phyloP scores from a whole-genome alignment of 2,329 filamentous ascomycete genomes.

The Calonectria pseudoreteaudii region DNA sequence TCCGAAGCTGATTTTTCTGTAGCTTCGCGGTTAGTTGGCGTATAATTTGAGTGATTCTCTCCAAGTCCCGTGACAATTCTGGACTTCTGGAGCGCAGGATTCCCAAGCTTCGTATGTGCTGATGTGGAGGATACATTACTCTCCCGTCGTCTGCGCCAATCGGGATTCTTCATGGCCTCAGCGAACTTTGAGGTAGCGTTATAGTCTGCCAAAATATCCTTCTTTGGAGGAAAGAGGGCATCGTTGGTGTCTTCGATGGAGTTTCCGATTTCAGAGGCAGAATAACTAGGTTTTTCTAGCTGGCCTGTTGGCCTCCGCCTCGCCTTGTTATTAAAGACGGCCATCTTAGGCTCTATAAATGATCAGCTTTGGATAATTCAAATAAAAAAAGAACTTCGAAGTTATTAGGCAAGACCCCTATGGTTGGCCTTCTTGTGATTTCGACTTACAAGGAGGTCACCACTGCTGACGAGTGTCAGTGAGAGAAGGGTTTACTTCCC shows the following conservation, averaged over 20 bases:
- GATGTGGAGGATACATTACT: constrained; percentile 21
- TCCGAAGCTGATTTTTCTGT: not conserved
- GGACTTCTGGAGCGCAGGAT: not conserved
- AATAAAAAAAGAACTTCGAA: not conserved
- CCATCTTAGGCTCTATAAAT: constrained; percentile 19
- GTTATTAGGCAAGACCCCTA: no score
- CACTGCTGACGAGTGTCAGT: not conserved
- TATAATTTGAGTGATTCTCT: not conserved
- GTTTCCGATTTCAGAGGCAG: constrained; percentile 18
- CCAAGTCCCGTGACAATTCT: not conserved
- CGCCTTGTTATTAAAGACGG: constrained; percentile 10
- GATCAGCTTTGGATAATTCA: not conserved
- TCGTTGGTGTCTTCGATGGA: constrained; percentile 28
- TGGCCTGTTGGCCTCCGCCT: constrained; percentile 16
- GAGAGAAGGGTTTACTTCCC: not conserved
- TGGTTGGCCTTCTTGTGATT: not conserved
- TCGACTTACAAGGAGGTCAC: not conserved
- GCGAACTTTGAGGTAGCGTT: constrained; percentile 36
- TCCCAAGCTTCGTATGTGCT: constrained; percentile 8
- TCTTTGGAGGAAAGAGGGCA: constrained; percentile 5
- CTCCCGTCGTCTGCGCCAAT: constrained; percentile 48
- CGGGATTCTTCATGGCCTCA: constrained; percentile 50
- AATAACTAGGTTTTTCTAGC: constrained; percentile 12
- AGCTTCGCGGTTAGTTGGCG: not conserved
- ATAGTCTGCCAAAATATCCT: constrained; percentile 34